Evolutionary conservation across 2,329 filamentous ascomycete species (phyloP).

Genomic region (Sclerotinia spermophila): DNA sequence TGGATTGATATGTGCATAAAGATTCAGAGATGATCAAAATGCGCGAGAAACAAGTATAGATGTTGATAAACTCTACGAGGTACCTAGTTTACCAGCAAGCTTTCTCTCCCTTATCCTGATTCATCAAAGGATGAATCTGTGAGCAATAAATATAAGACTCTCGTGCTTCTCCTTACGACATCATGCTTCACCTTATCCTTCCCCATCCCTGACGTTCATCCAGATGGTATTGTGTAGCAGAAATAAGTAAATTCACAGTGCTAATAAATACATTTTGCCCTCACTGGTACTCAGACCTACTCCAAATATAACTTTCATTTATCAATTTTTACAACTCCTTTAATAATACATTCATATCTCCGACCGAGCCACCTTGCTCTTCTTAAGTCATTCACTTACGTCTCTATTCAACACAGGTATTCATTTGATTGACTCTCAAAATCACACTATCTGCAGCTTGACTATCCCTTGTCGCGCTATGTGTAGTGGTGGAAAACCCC

Average conservation of each 20-base stretch:
- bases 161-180: background rate
- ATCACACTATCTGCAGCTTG: too few species aligned
- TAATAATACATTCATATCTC: background rate
- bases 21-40: background rate
- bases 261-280: background rate
- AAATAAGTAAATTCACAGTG: background rate
- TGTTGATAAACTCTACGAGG: too few species aligned
- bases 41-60: accelerated
- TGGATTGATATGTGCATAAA: background rate
- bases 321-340: background rate
- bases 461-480: too few species aligned
- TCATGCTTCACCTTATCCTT: too few species aligned
- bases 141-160: too few species aligned
- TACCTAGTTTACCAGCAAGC: background rate
- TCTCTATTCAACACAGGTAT: background rate
- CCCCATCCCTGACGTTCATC: background rate
- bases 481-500: too few species aligned
- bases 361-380: background rate
- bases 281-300: background rate
- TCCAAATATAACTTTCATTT: background rate
- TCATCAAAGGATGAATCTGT: background rate
- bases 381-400: background rate
- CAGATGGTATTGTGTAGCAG: background rate
- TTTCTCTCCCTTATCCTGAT: background rate
- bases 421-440: too few species aligned